phyloP scores from a whole-genome alignment of 1,284 basidiomycete species.

The Ustilago hordei region DNA sequence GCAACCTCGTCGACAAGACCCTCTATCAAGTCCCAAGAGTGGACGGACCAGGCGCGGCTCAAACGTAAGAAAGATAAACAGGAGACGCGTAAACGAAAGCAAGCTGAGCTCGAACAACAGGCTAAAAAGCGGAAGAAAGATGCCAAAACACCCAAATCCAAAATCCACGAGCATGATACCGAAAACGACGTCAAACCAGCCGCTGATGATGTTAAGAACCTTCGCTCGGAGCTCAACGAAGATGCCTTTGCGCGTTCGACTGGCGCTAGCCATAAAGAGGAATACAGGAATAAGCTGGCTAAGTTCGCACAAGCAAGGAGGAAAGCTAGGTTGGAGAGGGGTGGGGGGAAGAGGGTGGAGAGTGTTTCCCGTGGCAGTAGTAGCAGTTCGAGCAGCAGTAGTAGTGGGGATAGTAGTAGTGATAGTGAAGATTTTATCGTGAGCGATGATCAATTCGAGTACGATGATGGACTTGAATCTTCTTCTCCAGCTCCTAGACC shows the following conservation, averaged over 20 bases:
- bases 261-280: slow-evolving; percentile 35
- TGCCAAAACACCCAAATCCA: background rate
- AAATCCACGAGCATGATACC: slow-evolving; percentile 5
- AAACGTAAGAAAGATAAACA: background rate
- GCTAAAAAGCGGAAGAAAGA: slow-evolving; percentile 9
- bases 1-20: background rate
- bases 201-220: slow-evolving; percentile 40
- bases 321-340: slow-evolving; percentile 23
- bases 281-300: slow-evolving; percentile 37
- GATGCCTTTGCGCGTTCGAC: slow-evolving; percentile 51
- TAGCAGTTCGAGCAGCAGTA: slow-evolving; percentile 8
- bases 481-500: background rate
- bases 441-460: slow-evolving; percentile 39
- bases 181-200: background rate
- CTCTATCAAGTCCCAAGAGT: too few species aligned
- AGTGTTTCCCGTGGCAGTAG: slow-evolving; percentile 9
- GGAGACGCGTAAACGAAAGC: slow-evolving; percentile 8
- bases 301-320: slow-evolving; percentile 31
- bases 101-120: slow-evolving; percentile 12
- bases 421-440: slow-evolving; percentile 41
- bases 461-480: slow-evolving; percentile 30
- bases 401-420: slow-evolving; percentile 11
- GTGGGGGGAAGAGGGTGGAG: background rate
- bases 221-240: slow-evolving; percentile 50
- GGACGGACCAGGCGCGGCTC: background rate